A percentile compares a stretch with the other conserved stretches of the same genome.
Conservation (phyloP, 2,329 filamentous ascomycete genomes). For the Fusarium nodosum region DNA sequence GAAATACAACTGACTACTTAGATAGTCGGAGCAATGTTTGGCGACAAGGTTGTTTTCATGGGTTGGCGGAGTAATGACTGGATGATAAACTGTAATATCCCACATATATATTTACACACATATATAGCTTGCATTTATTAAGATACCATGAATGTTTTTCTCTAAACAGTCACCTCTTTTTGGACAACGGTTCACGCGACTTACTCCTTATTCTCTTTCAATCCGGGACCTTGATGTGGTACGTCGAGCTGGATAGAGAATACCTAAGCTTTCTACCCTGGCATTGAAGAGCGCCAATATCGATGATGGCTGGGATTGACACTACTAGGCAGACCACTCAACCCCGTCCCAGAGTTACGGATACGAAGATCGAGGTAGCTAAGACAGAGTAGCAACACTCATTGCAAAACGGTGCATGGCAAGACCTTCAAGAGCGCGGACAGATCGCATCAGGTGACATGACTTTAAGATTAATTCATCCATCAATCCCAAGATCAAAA, state of each 20-base stretch:
- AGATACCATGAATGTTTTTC: conserved; percentile 45
- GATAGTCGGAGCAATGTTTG: conserved; percentile 27
- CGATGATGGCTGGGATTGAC: neutral
- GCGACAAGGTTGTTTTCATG: conserved; percentile 13
- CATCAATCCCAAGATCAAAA: conserved; percentile 5
- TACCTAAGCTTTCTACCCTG: conserved; percentile 8
- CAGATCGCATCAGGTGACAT: conserved; percentile 20
- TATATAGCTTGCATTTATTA: conserved; percentile 15
- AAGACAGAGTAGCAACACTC: neutral
- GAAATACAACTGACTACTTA: conserved; percentile 45
- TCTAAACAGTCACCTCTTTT: neutral
- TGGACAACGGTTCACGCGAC: too few species aligned
- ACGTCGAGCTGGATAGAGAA: neutral
- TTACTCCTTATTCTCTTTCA: neutral
- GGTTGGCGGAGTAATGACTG: conserved; percentile 5
- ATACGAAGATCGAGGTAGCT: conserved; percentile 15
- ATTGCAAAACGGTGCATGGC: conserved; percentile 12
- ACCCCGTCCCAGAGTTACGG: neutral
- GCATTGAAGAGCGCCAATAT: neutral
- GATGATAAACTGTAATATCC: conserved; percentile 28
- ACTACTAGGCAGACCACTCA: neutral
- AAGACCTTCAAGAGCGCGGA: neutral
- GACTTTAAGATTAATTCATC: conserved; percentile 29
- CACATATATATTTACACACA: conserved; percentile 7
- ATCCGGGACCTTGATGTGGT: neutral